Conservation (phyloP, 2,329 filamentous ascomycete genomes). For the Aspergillus sp. region DNA sequence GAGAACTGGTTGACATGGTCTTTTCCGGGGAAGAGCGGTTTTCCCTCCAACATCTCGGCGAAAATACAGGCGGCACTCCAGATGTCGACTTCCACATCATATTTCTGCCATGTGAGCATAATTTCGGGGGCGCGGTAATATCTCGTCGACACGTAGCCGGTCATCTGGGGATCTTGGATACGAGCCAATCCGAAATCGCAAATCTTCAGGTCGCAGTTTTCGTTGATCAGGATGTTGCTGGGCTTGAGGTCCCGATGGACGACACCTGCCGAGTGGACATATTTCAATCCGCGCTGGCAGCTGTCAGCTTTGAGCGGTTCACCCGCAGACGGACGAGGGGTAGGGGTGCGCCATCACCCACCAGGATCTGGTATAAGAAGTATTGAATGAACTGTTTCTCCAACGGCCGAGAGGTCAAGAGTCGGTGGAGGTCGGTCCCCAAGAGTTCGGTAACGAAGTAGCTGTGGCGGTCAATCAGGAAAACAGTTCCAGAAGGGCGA, state of each 20-base stretch:
- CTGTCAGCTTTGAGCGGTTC: conserved; percentile 22
- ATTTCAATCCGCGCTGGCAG: conserved; percentile 87
- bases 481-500: neutral
- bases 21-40: conserved; percentile 96
- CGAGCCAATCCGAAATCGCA: conserved; percentile 97
- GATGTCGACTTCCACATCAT: conserved; percentile 97
- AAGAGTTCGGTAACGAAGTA: conserved; percentile 98
- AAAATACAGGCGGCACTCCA: conserved; percentile 99
- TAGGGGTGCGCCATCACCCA: conserved; percentile 53
- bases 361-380: conserved; percentile 98
- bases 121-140: conserved; percentile 99
- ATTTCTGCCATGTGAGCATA: conserved; percentile 99
- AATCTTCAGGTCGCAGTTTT: conserved; percentile 99
- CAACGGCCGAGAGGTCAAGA: conserved; percentile 89
- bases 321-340: too few species aligned
- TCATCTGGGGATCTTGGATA: conserved; percentile 99
- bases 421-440: conserved; percentile 91
- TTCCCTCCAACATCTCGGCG: conserved; percentile 98
- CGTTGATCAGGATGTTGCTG: conserved; percentile 98
- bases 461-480: conserved; percentile 47
- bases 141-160: conserved; percentile 95
- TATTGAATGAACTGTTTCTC: conserved; percentile 99
- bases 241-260: conserved; percentile 97
- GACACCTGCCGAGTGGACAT: conserved; percentile 96
- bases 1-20: conserved; percentile 99